These are phyloP conservation scores for Gonium pectorale DNA, from an alignment of 139 green algal species.

Conservation along the genomic window DNA sequence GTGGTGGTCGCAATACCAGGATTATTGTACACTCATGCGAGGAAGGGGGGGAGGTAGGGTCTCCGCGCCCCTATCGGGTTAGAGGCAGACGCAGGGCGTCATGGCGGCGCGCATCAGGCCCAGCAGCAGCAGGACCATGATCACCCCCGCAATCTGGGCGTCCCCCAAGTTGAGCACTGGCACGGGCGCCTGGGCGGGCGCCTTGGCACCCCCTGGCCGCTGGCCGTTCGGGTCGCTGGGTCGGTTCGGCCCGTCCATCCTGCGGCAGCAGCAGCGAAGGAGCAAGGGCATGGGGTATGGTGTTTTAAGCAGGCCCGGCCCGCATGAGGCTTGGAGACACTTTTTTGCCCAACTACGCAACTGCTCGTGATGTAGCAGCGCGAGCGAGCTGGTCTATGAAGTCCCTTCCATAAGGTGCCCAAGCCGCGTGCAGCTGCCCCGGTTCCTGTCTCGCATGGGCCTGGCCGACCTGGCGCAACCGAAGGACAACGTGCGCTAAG, in stretches of 20 bases:
- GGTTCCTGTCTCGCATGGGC: too few relatives aligned
- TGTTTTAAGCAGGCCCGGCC: too few relatives aligned
- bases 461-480: too few relatives aligned
- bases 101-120: constrained; percentile 14
- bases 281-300: too few relatives aligned
- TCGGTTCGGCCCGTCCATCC: constrained; percentile 11
- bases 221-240: neutral
- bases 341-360: too few relatives aligned
- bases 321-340: too few relatives aligned
- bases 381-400: too few relatives aligned
- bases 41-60: neutral
- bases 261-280: neutral
- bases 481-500: too few relatives aligned
- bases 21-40: neutral
- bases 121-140: constrained; percentile 17
- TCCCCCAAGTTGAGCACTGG: neutral
- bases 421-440: too few relatives aligned
- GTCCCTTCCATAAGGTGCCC: too few relatives aligned
- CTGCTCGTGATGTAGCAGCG: too few relatives aligned
- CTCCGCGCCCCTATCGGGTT: neutral
- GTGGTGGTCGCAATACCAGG: neutral
- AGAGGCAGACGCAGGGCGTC: constrained; percentile 16
- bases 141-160: neutral
- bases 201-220: neutral
- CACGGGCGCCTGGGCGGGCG: neutral